These are phyloP conservation scores for Penicillium capsulatum DNA, from an alignment of 2,329 filamentous ascomycete genomes.

Conservation along the genomic window DNA sequence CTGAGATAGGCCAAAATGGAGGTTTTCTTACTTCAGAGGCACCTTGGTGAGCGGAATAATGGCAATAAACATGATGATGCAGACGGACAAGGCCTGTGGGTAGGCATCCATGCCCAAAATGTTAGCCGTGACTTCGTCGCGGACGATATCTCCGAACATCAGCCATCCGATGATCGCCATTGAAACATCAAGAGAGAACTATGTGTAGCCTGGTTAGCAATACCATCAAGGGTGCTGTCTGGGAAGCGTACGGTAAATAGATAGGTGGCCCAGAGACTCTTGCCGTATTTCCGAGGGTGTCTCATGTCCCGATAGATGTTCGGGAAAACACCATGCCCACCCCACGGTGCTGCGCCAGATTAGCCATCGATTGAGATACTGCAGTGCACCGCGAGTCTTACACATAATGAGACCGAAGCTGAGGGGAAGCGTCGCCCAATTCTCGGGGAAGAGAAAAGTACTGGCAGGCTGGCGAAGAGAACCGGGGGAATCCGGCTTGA, in stretches of 20 bases:
- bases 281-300: slow-evolving; percentile 74
- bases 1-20: neutral
- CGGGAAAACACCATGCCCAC: slow-evolving; percentile 72
- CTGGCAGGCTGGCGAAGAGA: slow-evolving; percentile 75
- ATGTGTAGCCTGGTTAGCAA: slow-evolving; percentile 12
- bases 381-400: slow-evolving; percentile 23
- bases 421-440: slow-evolving; percentile 82
- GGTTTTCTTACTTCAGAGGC: slow-evolving; percentile 62
- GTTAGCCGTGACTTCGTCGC: slow-evolving; percentile 86
- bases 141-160: slow-evolving; percentile 91
- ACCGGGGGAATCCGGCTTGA: slow-evolving; percentile 73
- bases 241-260: slow-evolving; percentile 66
- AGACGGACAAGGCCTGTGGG: slow-evolving; percentile 65
- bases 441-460: slow-evolving; percentile 77
- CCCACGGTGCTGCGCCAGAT: slow-evolving; percentile 55
- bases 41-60: slow-evolving; percentile 95
- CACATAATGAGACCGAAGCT: slow-evolving; percentile 88
- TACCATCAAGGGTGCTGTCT: neutral
- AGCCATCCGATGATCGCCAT: slow-evolving; percentile 81
- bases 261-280: slow-evolving; percentile 75
- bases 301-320: slow-evolving; percentile 78
- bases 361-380: neutral
- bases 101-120: slow-evolving; percentile 73
- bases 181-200: slow-evolving; percentile 74
- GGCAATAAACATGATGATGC: slow-evolving; percentile 80